These are phyloP conservation scores for Pulveroboletus sp. DNA, from an alignment of 768 basidiomycete species.

Conservation along the genomic window DNA sequence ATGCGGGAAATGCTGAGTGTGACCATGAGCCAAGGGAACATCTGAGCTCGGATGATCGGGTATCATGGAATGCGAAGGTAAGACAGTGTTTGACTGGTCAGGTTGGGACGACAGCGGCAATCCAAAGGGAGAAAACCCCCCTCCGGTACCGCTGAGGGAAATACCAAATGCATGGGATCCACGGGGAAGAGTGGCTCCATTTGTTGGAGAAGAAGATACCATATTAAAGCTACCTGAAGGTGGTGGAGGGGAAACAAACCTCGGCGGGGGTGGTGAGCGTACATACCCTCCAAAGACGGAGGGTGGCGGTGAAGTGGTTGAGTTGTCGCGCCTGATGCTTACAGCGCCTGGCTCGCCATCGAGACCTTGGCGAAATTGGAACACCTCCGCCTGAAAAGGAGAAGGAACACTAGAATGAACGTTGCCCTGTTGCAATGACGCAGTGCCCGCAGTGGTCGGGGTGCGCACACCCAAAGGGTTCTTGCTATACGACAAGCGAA, in stretches of 20 bases:
- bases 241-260: conserved; percentile 32
- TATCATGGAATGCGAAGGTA: conserved; percentile 32
- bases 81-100: conserved; percentile 24
- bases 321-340: conserved; percentile 24
- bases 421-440: conserved; percentile 23
- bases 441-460: conserved; percentile 50
- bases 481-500: conserved; percentile 95
- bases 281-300: conserved; percentile 26
- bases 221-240: conserved; percentile 28
- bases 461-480: conserved; percentile 93
- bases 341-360: conserved; percentile 20
- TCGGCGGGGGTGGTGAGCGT: conserved; percentile 32
- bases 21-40: conserved; percentile 29
- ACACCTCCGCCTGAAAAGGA: conserved; percentile 26
- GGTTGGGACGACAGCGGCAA: conserved; percentile 30
- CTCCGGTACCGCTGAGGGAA: conserved; percentile 25
- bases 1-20: conserved; percentile 36
- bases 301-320: conserved; percentile 23
- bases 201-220: conserved; percentile 22
- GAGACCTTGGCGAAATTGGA: conserved; percentile 29
- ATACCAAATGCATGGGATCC: conserved; percentile 31
- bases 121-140: conserved; percentile 30
- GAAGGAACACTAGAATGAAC: conserved; percentile 21
- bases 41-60: conserved; percentile 34
- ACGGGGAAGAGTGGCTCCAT: conserved; percentile 26